Evolutionary conservation across 1,284 basidiomycete genomes (phyloP).

Genomic region (Caloboletus inedulis): DNA sequence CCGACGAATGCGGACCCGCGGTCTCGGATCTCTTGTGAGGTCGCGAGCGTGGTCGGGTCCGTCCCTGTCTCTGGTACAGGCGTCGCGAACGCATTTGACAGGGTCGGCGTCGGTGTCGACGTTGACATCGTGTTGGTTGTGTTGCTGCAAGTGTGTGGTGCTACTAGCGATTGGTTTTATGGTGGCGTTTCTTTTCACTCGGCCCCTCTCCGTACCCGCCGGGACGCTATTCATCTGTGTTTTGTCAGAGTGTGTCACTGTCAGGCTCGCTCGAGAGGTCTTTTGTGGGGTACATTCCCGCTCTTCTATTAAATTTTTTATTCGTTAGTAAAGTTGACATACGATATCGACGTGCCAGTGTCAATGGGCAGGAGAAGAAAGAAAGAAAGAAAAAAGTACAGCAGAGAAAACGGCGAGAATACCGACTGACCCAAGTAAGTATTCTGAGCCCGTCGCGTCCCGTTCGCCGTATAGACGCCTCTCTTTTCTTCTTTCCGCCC

Average conservation of each 20-base stretch:
- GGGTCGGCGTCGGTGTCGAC: neutral
- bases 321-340: no score
- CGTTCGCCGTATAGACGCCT: neutral
- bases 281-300: no score
- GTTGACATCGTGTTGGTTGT: neutral
- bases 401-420: neutral
- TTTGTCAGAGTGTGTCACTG: no score
- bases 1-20: conserved; percentile 67
- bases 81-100: neutral
- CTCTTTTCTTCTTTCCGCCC: neutral
- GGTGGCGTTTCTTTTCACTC: no score
- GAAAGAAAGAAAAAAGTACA: neutral
- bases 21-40: conserved; percentile 69
- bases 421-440: neutral
- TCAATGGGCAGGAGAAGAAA: no score
- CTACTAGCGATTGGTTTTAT: no score
- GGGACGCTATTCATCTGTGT: no score
- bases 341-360: no score
- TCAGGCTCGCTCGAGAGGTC: no score
- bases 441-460: neutral
- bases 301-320: no score
- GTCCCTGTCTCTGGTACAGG: neutral
- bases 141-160: no score
- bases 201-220: no score
- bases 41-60: conserved; percentile 44